Evolutionary conservation across 164 flowering plant genomes (phyloP), one percentile per base, ranked within the genome.

Genomic region (Annona cherimola): DNA sequence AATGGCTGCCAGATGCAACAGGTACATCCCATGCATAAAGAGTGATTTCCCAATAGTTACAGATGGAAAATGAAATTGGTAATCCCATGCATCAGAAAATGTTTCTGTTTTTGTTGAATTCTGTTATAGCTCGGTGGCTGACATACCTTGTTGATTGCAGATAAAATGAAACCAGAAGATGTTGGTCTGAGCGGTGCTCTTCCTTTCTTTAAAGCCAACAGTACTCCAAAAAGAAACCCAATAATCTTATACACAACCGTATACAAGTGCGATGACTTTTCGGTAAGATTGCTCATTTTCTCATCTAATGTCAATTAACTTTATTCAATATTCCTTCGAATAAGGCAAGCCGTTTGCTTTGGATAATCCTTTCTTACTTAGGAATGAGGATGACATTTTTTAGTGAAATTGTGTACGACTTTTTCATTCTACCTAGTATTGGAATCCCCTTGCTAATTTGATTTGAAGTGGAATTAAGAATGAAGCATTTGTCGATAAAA

Each of bases 141-240:
- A 14, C 35, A 40, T 35, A 12, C 16, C 41, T 39, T 16, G 12
- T 69, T 18, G 40, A 18, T 69, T 77, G 66, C 75, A 94, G 98
- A 92, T 79, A 62, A 71, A 11, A 84, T 92, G 91, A 80, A 66
- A 66, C 92, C 93, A 3, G 96, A 88, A 69, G 96, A 94, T 78
- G 82, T 94, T 63, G 90, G 98, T 20, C 76, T 94, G 18, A 87
- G 83, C 72, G 75, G 66, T 4, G 77, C 84, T 73, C 72, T 88
- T 43, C 86, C 72, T 54, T 86, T 88, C 77, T 84, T 89, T 71
- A 82, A 81, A 45, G 72, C 82, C 57, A 76, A 60, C 54, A 72
- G 43, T 69, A 81, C 40, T 12, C 70, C 44, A 20, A 70, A 81
- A 39, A 84, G 79, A 68, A 74, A 72, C 68, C 88, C 87, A 19